Conservation (phyloP, 148 eudicot genomes). For the Camellia sinensis region DNA sequence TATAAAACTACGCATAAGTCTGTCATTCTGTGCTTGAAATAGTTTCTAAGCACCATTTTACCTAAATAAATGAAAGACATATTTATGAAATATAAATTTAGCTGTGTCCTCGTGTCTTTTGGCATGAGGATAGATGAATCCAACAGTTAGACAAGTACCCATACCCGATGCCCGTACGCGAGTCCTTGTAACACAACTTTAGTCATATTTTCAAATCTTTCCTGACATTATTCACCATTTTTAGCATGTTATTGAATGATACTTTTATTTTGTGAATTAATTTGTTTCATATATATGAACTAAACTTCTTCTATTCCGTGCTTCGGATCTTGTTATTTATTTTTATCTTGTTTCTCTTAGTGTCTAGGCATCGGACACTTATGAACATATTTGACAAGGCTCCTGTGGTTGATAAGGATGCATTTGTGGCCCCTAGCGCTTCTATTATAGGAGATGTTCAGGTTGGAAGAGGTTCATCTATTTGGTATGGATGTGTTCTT, state of each 20-base stretch:
- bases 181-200: no score
- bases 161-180: no score
- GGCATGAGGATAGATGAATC: no score
- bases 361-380: slow-evolving; percentile 88
- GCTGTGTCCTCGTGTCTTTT: no score
- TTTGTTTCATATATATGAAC: not conserved
- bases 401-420: slow-evolving; percentile 71
- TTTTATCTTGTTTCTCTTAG: slow-evolving; percentile 28
- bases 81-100: no score
- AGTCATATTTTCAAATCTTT: slow-evolving; percentile 15
- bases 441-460: slow-evolving; percentile 82
- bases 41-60: no score
- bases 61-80: no score
- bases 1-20: no score
- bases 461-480: slow-evolving; percentile 71
- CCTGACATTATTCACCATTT: not conserved
- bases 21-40: no score
- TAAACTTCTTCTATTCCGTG: not conserved
- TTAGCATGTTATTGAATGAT: not conserved
- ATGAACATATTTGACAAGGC: slow-evolving; percentile 86
- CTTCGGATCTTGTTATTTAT: slow-evolving; percentile 8
- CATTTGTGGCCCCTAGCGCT: slow-evolving; percentile 95
- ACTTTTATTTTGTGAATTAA: not conserved
- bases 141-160: no score
- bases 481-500: slow-evolving; percentile 96